Percentiles rank a stretch among this genome's conserved stretches.
These are phyloP conservation scores for Diaporthe vaccinii DNA, from an alignment of 2,329 filamentous ascomycete genomes.

Conservation along the genomic window DNA sequence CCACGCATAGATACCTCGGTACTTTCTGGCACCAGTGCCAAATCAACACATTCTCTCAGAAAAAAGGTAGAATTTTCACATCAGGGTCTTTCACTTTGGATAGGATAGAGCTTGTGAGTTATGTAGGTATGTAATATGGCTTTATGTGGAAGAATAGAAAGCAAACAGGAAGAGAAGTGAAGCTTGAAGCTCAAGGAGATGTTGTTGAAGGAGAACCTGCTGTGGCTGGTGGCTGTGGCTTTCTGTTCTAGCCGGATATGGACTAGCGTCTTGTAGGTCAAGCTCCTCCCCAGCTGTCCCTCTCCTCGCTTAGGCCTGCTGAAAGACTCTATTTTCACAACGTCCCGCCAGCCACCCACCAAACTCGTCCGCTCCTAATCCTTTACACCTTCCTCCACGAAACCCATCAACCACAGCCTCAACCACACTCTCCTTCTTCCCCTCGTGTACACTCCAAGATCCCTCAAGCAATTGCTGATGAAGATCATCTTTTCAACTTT, in stretches of 20 bases:
- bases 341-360: constrained; percentile 18
- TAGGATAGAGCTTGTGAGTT: no score
- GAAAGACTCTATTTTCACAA: constrained; percentile 34
- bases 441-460: neutral
- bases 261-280: neutral
- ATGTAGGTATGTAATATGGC: no score
- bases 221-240: constrained; percentile 16
- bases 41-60: no score
- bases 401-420: constrained; percentile 20
- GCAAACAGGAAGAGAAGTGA: neutral
- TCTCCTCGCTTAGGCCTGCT: constrained; percentile 12
- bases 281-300: constrained; percentile 20
- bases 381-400: constrained; percentile 17
- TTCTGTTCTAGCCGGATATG: neutral
- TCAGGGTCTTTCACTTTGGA: no score
- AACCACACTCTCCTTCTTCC: constrained; percentile 17
- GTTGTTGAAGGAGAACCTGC: neutral
- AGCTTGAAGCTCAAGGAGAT: neutral
- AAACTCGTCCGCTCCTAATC: neutral
- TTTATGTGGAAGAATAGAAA: neutral
- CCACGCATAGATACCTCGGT: no score
- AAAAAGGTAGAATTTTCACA: no score
- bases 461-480: constrained; percentile 32
- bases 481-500: constrained; percentile 12
- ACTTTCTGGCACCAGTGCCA: no score